Base-by-base conservation (phyloP, 345 rosid genomes). In the Draba incana region DNA sequence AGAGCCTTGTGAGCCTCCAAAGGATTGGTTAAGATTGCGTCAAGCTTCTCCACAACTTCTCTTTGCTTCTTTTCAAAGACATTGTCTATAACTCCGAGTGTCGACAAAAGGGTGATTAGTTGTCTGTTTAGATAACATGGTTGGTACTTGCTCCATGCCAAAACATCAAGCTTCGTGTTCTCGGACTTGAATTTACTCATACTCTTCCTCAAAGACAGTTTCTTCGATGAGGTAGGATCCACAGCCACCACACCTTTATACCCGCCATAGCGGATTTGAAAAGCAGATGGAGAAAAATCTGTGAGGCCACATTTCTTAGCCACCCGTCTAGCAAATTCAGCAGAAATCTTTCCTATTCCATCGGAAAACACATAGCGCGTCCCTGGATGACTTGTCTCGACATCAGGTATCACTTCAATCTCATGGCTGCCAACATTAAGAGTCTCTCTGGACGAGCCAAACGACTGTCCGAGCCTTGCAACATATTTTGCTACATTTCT, bases 191-290 rank as follows among this genome's bases (percentile, higher is more conserved):
- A 71, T 15, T 77, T 77, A 15, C 58, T 43, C 80, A 71, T 77
- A 33, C 77, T 71, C 23, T 53, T 48, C 48, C 80, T 71, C 62
- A 77, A 27, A 45, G 88, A 88, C 37, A 86, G 64, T 20, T 84
- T 84, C 61, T 4, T 62, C 0, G 65, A 65, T 7, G 88, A 86
- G 11, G 63, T 61, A 6, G 85, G 95, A 66, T 86, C 92, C 24
- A 83, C 78, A 10, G 95, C 95, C 23, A 88, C 85, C n/a, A 86
- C 95, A 45, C 95, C 95, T 77, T 88, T 88, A 16, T 71, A 77
- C 2, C 80, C 80, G 43, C 80, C 80, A 16, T 77, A 77, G 5
- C 80, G 77, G 27, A 77, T 77, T 62, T 77, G 80, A 59, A 71
- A 77, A 16, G 80, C 80, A 8, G 80, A 66, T 0, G 80, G 83